Conservation (phyloP, 1,139 yeast species). For the Scheffersomyces quercinus region DNA sequence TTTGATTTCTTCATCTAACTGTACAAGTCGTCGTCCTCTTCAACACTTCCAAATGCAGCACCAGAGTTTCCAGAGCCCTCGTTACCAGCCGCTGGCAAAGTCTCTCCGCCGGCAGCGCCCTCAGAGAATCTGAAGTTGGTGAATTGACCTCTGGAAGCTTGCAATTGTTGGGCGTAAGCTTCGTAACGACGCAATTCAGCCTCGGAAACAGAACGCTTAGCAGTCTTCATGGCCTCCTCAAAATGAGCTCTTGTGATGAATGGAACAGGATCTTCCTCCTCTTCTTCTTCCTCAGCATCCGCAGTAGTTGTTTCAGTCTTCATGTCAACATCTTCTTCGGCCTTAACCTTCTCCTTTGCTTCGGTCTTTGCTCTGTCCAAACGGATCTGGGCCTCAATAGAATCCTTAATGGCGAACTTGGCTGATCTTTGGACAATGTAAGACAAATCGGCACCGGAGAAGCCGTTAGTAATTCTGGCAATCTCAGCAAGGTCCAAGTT, state of each 20-base stretch:
- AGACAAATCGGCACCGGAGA: constrained; percentile 98
- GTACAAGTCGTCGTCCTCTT: constrained; percentile 94
- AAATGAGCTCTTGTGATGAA: constrained; percentile 89
- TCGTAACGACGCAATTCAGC: constrained; percentile 98
- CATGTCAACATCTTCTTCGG: constrained; percentile 69
- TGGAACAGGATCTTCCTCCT: constrained; percentile 90
- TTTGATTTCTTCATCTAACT: constrained; percentile 38
- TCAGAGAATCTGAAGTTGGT: constrained; percentile 72
- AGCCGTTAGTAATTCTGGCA: constrained; percentile 92
- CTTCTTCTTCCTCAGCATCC: constrained; percentile 50
- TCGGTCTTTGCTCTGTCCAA: constrained; percentile 52
- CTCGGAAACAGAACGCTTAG: constrained; percentile 94
- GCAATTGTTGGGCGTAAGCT: constrained; percentile 96
- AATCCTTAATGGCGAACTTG: constrained; percentile 96
- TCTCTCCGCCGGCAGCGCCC: constrained; percentile 33
- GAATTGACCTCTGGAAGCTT: constrained; percentile 92
- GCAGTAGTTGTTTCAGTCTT: constrained; percentile 31
- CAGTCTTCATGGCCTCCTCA: constrained; percentile 99
- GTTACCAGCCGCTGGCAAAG: constrained; percentile 68
- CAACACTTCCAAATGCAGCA: constrained; percentile 68
- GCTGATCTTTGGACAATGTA: constrained; percentile 98
- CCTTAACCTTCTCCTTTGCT: constrained; percentile 38
- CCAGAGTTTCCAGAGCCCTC: constrained; percentile 54
- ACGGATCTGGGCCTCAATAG: constrained; percentile 81
- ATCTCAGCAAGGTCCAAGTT: constrained; percentile 86